These are phyloP conservation scores for Taphrina pruni DNA, from an alignment of 1,139 yeast genomes.

Conservation along the genomic window DNA sequence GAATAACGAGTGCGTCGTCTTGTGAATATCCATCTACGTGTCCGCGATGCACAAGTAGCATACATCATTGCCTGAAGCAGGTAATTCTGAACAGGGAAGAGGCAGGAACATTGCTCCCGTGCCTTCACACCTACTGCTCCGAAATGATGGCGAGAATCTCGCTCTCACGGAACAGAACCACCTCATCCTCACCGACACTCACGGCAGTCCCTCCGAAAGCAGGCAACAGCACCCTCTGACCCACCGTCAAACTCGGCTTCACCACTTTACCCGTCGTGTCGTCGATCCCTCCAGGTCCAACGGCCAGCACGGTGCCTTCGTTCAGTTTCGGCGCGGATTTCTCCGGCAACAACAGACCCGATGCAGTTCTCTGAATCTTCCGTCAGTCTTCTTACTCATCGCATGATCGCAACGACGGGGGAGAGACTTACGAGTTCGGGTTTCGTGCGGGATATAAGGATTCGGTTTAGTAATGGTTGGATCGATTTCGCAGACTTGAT, in stretches of 20 bases:
- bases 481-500: constrained; percentile 86
- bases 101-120: too few species aligned
- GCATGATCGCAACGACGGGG: too few species aligned
- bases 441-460: constrained; percentile 90
- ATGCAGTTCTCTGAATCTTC: constrained; percentile 76
- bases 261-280: constrained; percentile 66
- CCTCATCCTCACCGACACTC: constrained; percentile 74
- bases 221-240: constrained; percentile 93
- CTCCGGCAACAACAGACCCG: constrained; percentile 95
- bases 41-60: too few species aligned
- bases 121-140: constrained; percentile 50
- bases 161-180: constrained; percentile 68
- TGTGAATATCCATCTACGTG: too few species aligned
- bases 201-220: constrained; percentile 85
- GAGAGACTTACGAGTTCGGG: constrained; percentile 54
- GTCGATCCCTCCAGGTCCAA: constrained; percentile 63
- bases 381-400: constrained; percentile 8
- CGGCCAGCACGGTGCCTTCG: constrained; percentile 57
- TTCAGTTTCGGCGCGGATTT: constrained; percentile 85
- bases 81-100: too few species aligned
- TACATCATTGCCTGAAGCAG: too few species aligned
- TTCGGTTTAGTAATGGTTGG: constrained; percentile 92
- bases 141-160: constrained; percentile 92
- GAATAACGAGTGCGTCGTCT: neutral
- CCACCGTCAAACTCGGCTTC: constrained; percentile 75